Base-by-base conservation (phyloP, 495 filamentous ascomycete genomes). In the Neurospora tetraspora region DNA sequence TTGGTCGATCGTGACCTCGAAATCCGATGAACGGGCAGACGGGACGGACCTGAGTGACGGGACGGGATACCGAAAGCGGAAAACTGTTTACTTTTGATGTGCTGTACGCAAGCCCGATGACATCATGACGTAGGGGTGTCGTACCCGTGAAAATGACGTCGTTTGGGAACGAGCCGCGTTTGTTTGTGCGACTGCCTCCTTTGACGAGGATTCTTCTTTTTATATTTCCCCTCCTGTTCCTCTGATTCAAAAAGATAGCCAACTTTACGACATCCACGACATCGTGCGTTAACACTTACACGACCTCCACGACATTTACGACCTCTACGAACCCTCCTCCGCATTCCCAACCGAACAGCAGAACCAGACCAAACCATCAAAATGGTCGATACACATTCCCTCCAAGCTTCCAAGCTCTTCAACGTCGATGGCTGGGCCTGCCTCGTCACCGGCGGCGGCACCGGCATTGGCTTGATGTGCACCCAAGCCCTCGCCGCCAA, bases 381-480 rank as follows among this genome's bases (percentile, higher is more conserved):
- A 31, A 81, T 79, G 75, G 77, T 78, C 10, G 76, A 79, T 37
- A 82, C 81, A 9, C 45, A 75, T n/a, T 72, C 79, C 5, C 80
- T 85, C 61, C 74, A 80, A 42, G 82, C 78, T 7, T 70, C 71
- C 16, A 81, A 74, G 34, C 82, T 91, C 53, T 88, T 88, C 81
- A 81, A 80, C 31, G 87, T 89, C 23, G 78, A 87, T 61, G 87
- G 86, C 20, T 81, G 86, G 37, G 85, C 89, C 0, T 87, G 86
- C 20, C 86, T 90, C 20, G 82, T 90, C 45, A 90, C 89, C 0
- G 88, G 89, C 20, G 88, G 88, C 39, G 89, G 88, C 4, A 75
- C 80, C 2, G 81, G 89, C 5, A 89, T 91, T 74, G 90, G 90
- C 2, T 76, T 86, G 6, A 89, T 88, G 84, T 90, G 89, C 77